phyloP scores from a whole-genome alignment of 78 protist species.

The Polysphondylium violaceum region DNA sequence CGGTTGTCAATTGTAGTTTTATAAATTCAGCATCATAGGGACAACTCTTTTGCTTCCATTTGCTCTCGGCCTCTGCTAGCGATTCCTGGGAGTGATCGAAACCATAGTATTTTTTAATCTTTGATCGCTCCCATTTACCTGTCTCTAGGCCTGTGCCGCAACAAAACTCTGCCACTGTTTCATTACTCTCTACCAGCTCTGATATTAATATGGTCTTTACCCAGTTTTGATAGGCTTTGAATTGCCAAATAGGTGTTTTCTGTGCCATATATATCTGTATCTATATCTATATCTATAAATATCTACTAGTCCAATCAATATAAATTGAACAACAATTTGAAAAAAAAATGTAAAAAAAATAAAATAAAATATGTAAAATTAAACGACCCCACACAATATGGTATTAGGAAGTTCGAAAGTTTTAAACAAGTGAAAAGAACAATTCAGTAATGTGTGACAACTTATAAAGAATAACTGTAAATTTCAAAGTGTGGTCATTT shows the following conservation, averaged over 20 bases:
- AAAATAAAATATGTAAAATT: no score
- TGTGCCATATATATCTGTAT: no score
- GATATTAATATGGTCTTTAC: conserved; percentile 74
- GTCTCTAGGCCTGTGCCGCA: conserved; percentile 69
- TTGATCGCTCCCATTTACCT: conserved; percentile 80
- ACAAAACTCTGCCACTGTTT: conserved; percentile 45
- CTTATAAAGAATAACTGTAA: no score
- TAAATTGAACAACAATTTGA: no score
- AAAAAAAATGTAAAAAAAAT: no score
- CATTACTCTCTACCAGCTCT: conserved; percentile 63
- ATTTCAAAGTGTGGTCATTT: no score
- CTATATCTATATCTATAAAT: no score
- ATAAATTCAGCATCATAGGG: conserved; percentile 59
- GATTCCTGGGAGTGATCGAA: conserved; percentile 3
- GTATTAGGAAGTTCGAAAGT: no score
- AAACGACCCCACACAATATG: no score
- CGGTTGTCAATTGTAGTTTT: conserved; percentile 14
- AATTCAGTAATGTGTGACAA: no score
- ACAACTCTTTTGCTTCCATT: conserved; percentile 45
- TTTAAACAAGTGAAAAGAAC: no score
- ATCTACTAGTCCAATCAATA: no score
- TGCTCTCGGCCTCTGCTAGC: conserved; percentile 28
- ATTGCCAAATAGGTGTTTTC: conserved; percentile 75
- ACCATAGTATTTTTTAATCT: conserved; percentile 54
- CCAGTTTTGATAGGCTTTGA: conserved; percentile 71